Evolutionary conservation across 176 grass and related monocot species (phyloP).

Genomic region (Tillandsia leiboldiana): DNA sequence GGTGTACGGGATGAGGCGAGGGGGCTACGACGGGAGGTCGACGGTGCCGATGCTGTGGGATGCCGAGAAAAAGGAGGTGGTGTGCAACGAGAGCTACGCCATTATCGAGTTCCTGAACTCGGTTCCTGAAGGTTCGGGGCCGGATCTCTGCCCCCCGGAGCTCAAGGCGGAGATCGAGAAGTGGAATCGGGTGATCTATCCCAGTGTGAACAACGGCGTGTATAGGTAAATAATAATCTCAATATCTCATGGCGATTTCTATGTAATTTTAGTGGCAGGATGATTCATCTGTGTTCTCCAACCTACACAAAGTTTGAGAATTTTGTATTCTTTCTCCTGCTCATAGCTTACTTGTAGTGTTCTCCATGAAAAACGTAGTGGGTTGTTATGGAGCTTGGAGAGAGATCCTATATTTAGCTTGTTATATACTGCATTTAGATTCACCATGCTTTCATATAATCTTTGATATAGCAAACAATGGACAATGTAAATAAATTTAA

Average conservation of each 20-base stretch:
- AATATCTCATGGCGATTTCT: background rate
- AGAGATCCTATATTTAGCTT: too few species aligned
- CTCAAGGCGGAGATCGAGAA: conserved; percentile 62
- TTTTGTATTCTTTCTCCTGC: too few species aligned
- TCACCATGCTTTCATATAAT: too few species aligned
- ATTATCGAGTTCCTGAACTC: conserved; percentile 80
- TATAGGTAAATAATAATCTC: conserved; percentile 35
- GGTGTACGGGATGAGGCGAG: conserved; percentile 53
- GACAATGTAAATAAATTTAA: too few species aligned
- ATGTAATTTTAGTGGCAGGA: background rate
- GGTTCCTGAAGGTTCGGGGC: background rate
- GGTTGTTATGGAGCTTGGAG: too few species aligned
- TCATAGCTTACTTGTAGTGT: too few species aligned
- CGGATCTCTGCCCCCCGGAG: conserved; percentile 55
- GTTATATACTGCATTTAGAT: too few species aligned
- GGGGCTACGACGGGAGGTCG: conserved; percentile 70
- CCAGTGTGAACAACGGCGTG: conserved; percentile 76
- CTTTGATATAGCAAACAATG: too few species aligned
- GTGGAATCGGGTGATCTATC: conserved; percentile 80
- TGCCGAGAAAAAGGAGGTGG: conserved; percentile 51
- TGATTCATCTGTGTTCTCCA: too few species aligned
- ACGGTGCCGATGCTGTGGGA: conserved; percentile 93
- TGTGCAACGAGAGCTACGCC: conserved; percentile 95
- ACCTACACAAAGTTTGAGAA: too few species aligned
- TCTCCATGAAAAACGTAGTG: too few species aligned